Percentiles rank a stretch among this genome's conserved stretches.
Evolutionary conservation across 2,329 filamentous ascomycete genomes (phyloP).

Genomic region (Pezicula carpinea): DNA sequence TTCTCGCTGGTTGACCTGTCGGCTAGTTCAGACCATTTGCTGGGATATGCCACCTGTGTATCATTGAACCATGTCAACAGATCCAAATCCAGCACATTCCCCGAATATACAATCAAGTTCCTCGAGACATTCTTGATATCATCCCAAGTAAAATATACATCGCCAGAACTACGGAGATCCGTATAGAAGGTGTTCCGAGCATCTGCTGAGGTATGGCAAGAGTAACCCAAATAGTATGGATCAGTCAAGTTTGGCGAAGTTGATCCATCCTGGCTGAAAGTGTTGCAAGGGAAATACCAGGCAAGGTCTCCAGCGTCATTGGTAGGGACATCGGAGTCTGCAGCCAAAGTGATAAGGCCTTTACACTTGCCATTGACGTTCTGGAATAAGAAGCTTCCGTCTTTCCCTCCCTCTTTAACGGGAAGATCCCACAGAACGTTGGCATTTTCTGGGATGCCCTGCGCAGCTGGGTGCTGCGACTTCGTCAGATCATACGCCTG

Average conservation of each 20-base stretch:
- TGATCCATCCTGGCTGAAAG: conserved; percentile 93
- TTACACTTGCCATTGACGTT: conserved; percentile 98
- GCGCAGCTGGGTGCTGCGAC: conserved; percentile 75
- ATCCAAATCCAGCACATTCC: conserved; percentile 85
- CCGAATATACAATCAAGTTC: conserved; percentile 91
- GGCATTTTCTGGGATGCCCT: conserved; percentile 66
- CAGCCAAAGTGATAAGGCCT: conserved; percentile 69
- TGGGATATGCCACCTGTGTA: conserved; percentile 69
- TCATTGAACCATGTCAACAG: conserved; percentile 87
- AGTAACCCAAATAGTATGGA: conserved; percentile 77
- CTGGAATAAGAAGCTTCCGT: conserved; percentile 96
- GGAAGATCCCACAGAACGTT: conserved; percentile 88
- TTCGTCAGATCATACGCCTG: conserved; percentile 76
- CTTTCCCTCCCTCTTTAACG: conserved; percentile 77
- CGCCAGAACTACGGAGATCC: conserved; percentile 61
- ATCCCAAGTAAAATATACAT: conserved; percentile 95
- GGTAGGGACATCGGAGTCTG: conserved; percentile 73
- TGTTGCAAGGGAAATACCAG: conserved; percentile 94
- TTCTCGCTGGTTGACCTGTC: conserved; percentile 58
- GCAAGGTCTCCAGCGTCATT: conserved; percentile 70
- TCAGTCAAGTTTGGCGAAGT: conserved; percentile 67
- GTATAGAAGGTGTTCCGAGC: conserved; percentile 74
- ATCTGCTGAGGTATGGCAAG: conserved; percentile 73
- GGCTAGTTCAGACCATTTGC: conserved; percentile 74
- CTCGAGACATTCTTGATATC: conserved; percentile 85